phyloP scores from a whole-genome alignment of 2,329 filamentous ascomycete genomes.

The Fusarium udum region DNA sequence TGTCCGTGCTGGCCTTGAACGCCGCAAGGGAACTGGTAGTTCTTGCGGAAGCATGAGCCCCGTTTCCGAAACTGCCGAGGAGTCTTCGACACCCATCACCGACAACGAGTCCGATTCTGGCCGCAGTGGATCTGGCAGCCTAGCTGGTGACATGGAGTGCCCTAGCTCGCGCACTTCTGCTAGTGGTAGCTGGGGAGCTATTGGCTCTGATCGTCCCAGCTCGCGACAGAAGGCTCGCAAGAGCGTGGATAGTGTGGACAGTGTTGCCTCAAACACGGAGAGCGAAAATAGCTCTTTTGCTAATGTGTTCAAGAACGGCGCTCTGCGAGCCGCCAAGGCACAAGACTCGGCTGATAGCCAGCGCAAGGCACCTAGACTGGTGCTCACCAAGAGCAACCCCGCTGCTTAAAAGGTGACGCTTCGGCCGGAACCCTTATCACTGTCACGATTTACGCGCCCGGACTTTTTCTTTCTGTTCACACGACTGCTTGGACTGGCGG shows the following conservation, averaged over 20 bases:
- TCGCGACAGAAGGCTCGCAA: slow-evolving; percentile 72
- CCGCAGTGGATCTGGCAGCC: slow-evolving; percentile 79
- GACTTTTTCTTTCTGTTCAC: slow-evolving; percentile 48
- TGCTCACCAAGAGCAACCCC: slow-evolving; percentile 72
- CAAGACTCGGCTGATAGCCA: slow-evolving; percentile 67
- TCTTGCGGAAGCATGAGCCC: slow-evolving; percentile 84
- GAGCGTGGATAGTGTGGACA: slow-evolving; percentile 73
- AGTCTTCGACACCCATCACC: slow-evolving; percentile 72
- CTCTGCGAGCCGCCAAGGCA: slow-evolving; percentile 61
- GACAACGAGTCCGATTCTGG: slow-evolving; percentile 80
- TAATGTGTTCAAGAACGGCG: slow-evolving; percentile 70
- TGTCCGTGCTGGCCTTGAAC: slow-evolving; percentile 86
- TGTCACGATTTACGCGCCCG: slow-evolving; percentile 52
- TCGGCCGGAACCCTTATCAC: slow-evolving; percentile 32
- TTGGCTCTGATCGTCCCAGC: slow-evolving; percentile 84
- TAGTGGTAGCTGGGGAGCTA: slow-evolving; percentile 79
- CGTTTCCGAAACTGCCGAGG: slow-evolving; percentile 80
- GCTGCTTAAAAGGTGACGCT: slow-evolving; percentile 40
- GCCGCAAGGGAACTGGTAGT: slow-evolving; percentile 79
- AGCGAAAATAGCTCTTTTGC: slow-evolving; percentile 70
- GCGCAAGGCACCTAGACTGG: slow-evolving; percentile 86
- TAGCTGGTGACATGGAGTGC: slow-evolving; percentile 75
- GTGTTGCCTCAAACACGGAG: slow-evolving; percentile 58
- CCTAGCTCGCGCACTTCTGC: slow-evolving; percentile 81
- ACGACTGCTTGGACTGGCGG: slow-evolving; percentile 50